Base-by-base conservation (phyloP, 176 grass and related monocot species). In the Tillandsia fasciculata region DNA sequence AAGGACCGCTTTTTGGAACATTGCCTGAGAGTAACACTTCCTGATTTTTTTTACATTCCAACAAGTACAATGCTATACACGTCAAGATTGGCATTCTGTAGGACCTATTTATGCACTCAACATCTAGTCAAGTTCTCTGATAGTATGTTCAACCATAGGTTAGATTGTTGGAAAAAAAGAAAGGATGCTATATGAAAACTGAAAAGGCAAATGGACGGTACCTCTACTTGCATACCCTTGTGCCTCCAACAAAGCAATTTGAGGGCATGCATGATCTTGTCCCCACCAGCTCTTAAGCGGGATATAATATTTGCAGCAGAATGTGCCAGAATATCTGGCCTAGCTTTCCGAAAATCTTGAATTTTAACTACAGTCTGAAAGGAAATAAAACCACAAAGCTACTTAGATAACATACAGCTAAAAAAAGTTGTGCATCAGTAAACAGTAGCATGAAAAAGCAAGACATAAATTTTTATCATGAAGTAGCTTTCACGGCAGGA, bases 141-240 rank as follows among this genome's bases (percentile, higher is more conserved):
- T 42, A 42, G 4, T 42, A 42, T 42, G 33, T 42, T 42, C 33
- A 42, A 20, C 13, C 10, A 22, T 26, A 52, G 2, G 8, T 23
- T 8, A 22, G 23, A 11, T 6, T 49, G 2, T 11, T 10, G 26
- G 53, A 11, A 13, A 49, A 22, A 48, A 69, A n/a, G 11, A 47
- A 73, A n/a, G 26, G 72, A 8, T 64, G 14, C 11, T 75, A 13
- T 48, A 12, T 24, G n/a, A 50, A 48, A 48, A 66, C 8, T 24
- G n/a, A 50, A 48, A 48, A 66, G 29, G 13, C 42, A 81, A 48
- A 54, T 22, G 72, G 69, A 10, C 15, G 47, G 67, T 79, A 96
- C 92, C 88, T 92, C 93, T 26, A 92, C 79, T 85, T 85, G 81
- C 69, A 92, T 80, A 63, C 76, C 83, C 74, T 83, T 89, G 78